These are phyloP conservation scores for Coniochaeta hoffmannii DNA, from an alignment of 2,329 filamentous ascomycete genomes.

Conservation along the genomic window DNA sequence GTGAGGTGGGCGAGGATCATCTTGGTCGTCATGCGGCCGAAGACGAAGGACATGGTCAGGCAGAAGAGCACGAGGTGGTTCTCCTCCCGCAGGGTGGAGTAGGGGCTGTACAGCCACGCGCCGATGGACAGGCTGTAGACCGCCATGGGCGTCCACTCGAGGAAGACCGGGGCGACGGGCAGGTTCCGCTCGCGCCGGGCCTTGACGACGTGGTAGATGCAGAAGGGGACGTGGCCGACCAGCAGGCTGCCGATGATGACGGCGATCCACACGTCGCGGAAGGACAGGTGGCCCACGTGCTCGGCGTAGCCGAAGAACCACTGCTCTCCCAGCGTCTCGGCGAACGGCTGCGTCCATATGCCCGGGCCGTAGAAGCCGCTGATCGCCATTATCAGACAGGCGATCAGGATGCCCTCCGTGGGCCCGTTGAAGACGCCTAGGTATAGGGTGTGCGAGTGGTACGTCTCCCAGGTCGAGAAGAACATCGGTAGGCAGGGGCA, in stretches of 20 bases:
- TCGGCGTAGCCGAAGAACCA: slow-evolving; percentile 38
- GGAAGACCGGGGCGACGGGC: slow-evolving; percentile 73
- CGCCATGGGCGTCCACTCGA: slow-evolving; percentile 89
- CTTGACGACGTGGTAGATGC: slow-evolving; percentile 75
- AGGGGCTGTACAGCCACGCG: slow-evolving; percentile 83
- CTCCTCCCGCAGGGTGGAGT: slow-evolving; percentile 71
- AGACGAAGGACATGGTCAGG: slow-evolving; percentile 91
- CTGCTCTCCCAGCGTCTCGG: slow-evolving; percentile 55
- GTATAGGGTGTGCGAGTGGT: slow-evolving; percentile 95
- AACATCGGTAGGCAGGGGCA: slow-evolving; percentile 96
- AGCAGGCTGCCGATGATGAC: slow-evolving; percentile 60
- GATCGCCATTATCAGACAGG: slow-evolving; percentile 75
- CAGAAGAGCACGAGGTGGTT: slow-evolving; percentile 92
- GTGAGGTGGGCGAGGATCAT: slow-evolving; percentile 96
- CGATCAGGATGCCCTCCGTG: slow-evolving; percentile 89
- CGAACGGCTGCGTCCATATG: slow-evolving; percentile 75
- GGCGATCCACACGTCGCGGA: slow-evolving; percentile 83
- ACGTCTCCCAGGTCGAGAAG: slow-evolving; percentile 99
- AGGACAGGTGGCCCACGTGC: slow-evolving; percentile 61
- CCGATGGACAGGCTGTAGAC: slow-evolving; percentile 69
- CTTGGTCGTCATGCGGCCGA: slow-evolving; percentile 97
- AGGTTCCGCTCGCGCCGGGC: slow-evolving; percentile 66
- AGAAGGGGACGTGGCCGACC: slow-evolving; percentile 75
- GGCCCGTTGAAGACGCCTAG: slow-evolving; percentile 95
- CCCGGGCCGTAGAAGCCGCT: slow-evolving; percentile 83